Evolutionary conservation across 345 rosid species (phyloP).

Genomic region (Passiflora organensis): DNA sequence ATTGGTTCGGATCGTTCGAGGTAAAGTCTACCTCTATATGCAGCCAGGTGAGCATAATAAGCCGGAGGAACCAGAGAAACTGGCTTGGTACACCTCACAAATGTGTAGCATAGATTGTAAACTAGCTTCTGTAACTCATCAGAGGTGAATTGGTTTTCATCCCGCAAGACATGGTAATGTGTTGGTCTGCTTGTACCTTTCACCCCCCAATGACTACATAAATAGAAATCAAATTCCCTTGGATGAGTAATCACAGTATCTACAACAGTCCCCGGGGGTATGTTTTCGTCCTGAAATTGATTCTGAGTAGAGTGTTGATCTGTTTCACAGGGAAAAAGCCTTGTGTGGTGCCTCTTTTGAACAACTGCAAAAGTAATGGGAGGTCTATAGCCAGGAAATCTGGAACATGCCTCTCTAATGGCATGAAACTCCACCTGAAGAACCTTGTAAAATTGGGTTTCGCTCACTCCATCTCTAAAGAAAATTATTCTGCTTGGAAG

Average conservation of each 20-base stretch:
- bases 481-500: conserved; percentile 84
- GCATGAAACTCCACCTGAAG: conserved; percentile 73
- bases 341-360: conserved; percentile 91
- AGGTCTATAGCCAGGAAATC: conserved; percentile 56
- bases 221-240: conserved; percentile 83
- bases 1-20: conserved; percentile 61
- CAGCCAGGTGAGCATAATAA: conserved; percentile 92
- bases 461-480: conserved; percentile 93
- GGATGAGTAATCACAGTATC: conserved; percentile 90
- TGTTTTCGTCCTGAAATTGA: conserved; percentile 48
- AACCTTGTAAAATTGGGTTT: conserved; percentile 80
- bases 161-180: conserved; percentile 81
- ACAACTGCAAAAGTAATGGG: conserved; percentile 78
- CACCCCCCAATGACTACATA: conserved; percentile 89
- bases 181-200: conserved; percentile 96
- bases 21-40: conserved; percentile 89
- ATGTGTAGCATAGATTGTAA: conserved; percentile 80
- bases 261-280: conserved; percentile 89
- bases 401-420: conserved; percentile 58
- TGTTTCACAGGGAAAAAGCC: conserved; percentile 55
- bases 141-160: conserved; percentile 83
- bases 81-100: conserved; percentile 92
- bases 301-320: conserved; percentile 28
- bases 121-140: conserved; percentile 88
- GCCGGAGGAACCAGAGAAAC: conserved; percentile 89